Base-by-base conservation (phyloP, 176 grass and related monocot genomes). In the Pontederia paniculata region DNA sequence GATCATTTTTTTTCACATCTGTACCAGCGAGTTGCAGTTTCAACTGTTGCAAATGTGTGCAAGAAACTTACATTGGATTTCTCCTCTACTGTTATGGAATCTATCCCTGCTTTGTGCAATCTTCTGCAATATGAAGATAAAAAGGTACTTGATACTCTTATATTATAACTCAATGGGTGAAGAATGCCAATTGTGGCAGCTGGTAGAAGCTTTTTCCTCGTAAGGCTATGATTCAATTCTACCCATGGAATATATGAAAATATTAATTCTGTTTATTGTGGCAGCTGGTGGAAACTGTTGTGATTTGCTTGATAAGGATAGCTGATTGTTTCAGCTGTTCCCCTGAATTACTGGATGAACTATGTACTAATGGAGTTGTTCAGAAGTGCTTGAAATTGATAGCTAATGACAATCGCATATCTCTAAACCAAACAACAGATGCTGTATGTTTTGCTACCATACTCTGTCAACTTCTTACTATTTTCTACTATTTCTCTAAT, bases 221-320 rank as follows among this genome's bases (percentile, higher is more conserved):
- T 31, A 31, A 31, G 1, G 5, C 25, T n/a, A n/a, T 2, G 1
- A 31, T 31, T 31, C 25, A 31, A 31, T 31, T 31, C 25, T 2
- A 31, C 25, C 5, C 25, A 31, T 31, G 25, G 25, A 31, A 31
- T 31, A 31, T 31, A 31, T 1, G 25, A 31, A 5, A 31, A 31
- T 1, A 31, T 31, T 31, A 20, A 13, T 72, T 48, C 70, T 14
- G 46, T 80, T 66, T 23, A 68, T 44, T 42, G 46, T 37, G 21
- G 48, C 79, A 98, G 93, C 70, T 85, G 8, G 80, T 88, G 49
- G 93, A 91, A 52, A 91, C 74, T 55, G 83, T 91, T 71, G 77
- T 87, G 57, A 58, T 55, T 69, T 91, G 87, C 65, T 77, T 98
- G 49, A 55, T 80, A 82, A 81, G 63, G 75, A 75, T 98, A 23